Evolutionary conservation across 192 early-diverging fungal species (phyloP).

Genomic region (Allomyces arbusculus): DNA sequence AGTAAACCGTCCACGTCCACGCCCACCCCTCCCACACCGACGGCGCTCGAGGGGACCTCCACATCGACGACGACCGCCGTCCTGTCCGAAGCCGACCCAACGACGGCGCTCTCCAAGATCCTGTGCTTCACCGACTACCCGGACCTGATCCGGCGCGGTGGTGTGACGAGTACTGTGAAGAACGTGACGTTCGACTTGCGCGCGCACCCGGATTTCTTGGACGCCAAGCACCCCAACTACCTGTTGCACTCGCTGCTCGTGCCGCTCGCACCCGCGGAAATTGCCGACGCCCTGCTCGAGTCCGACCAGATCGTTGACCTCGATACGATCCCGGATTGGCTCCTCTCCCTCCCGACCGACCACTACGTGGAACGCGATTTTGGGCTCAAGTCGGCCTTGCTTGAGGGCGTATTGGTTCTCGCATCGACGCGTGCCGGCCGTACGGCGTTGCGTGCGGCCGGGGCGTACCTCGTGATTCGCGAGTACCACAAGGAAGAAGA

Average conservation of each 20-base stretch:
- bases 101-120: constrained; percentile 61
- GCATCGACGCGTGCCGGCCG: constrained; percentile 54
- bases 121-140: constrained; percentile 67
- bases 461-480: constrained; percentile 70
- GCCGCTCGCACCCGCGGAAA: not conserved
- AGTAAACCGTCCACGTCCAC: too few species aligned
- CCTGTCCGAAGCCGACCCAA: constrained; percentile 35
- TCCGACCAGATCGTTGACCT: not conserved
- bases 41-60: too few species aligned
- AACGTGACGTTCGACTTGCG: constrained; percentile 45
- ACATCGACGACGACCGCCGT: constrained; percentile 2
- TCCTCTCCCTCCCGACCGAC: not conserved
- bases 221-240: constrained; percentile 26
- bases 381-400: constrained; percentile 43
- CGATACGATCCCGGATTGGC: not conserved
- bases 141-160: constrained; percentile 71
- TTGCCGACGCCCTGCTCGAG: not conserved
- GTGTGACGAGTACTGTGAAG: constrained; percentile 70
- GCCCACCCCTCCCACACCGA: too few species aligned
- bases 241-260: not conserved
- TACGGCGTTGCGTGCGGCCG: constrained; percentile 52
- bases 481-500: constrained; percentile 58
- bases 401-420: constrained; percentile 64
- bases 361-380: constrained; percentile 39
- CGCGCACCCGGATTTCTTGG: constrained; percentile 74